These are phyloP conservation scores for Gilbertella persicaria DNA, from an alignment of 371 early-diverging fungal species.

Conservation along the genomic window DNA sequence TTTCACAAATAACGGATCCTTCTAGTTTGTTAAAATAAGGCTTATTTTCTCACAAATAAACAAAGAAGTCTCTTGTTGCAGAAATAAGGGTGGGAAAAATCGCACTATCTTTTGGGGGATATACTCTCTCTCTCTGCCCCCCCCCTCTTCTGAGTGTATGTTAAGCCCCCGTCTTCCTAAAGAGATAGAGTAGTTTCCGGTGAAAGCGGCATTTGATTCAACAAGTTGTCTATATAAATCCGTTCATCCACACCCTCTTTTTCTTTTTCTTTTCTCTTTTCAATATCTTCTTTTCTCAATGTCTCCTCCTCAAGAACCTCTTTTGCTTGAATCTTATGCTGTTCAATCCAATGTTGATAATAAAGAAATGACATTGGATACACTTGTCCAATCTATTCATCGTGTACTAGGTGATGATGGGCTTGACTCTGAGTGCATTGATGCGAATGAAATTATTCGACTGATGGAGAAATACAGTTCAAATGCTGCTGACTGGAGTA, in stretches of 20 bases:
- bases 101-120: neutral
- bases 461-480: slow-evolving; percentile 69
- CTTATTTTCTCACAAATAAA: no score
- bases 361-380: slow-evolving; percentile 12
- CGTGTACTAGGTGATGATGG: slow-evolving; percentile 28
- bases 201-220: slow-evolving; percentile 5
- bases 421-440: slow-evolving; percentile 57
- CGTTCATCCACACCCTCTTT: neutral
- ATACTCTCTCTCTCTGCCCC: slow-evolving; percentile 1
- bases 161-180: no score
- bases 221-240: slow-evolving; percentile 9
- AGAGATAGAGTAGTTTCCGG: slow-evolving; percentile 9
- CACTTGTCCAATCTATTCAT: slow-evolving; percentile 27
- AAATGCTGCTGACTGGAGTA: slow-evolving; percentile 71
- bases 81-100: slow-evolving; percentile 6
- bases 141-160: no score
- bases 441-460: slow-evolving; percentile 59
- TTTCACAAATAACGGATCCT: slow-evolving; percentile 7
- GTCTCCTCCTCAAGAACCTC: slow-evolving; percentile 31
- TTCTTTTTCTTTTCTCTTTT: slow-evolving; percentile 8
- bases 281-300: slow-evolving; percentile 3
- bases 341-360: neutral
- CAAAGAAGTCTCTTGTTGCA: no score
- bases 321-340: slow-evolving; percentile 4
- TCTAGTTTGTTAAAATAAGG: no score